Percentiles rank a stretch among this genome's conserved stretches.
Conservation (phyloP, 495 filamentous ascomycete species). For the Xylaria longipes region DNA sequence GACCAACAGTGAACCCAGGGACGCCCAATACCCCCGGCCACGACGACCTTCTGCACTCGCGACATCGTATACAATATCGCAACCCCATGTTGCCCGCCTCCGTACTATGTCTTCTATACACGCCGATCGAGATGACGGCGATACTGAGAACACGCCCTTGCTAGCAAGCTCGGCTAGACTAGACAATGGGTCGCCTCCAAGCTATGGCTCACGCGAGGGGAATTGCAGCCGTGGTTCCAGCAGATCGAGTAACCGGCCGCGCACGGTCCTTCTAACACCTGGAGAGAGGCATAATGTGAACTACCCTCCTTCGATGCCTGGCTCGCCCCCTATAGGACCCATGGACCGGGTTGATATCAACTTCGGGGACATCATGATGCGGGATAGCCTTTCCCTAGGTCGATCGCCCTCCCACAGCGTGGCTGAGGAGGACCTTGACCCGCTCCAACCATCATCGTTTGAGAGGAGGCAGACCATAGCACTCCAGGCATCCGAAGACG, state of each 20-base stretch:
- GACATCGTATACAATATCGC: conserved; percentile 45
- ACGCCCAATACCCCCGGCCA: conserved; percentile 72
- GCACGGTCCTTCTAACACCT: conserved; percentile 42
- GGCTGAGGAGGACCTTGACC: conserved; percentile 44
- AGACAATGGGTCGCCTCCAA: conserved; percentile 31
- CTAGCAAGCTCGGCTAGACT: conserved; percentile 49
- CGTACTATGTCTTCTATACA: conserved; percentile 32
- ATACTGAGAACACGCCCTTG: conserved; percentile 61
- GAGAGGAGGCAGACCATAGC: conserved; percentile 57
- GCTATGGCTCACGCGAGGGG: conserved; percentile 48
- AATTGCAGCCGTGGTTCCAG: conserved; percentile 49
- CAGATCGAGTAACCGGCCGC: conserved; percentile 44
- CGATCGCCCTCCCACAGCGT: conserved; percentile 55
- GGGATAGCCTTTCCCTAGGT: conserved; percentile 57
- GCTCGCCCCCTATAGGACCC: conserved; percentile 67
- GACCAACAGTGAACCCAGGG: conserved; percentile 50
- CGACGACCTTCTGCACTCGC: conserved; percentile 63
- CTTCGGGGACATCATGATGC: conserved; percentile 81
- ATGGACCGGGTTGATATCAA: conserved; percentile 60
- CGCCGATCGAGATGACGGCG: conserved; percentile 42
- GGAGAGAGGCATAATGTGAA: conserved; percentile 79
- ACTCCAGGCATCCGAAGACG: conserved; percentile 76
- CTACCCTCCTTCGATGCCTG: conserved; percentile 93
- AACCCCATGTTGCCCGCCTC: conserved; percentile 44
- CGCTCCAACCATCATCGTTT: conserved; percentile 40